These are phyloP conservation scores for Penicillium antarcticum DNA, from an alignment of 495 filamentous ascomycete species.

Conservation along the genomic window DNA sequence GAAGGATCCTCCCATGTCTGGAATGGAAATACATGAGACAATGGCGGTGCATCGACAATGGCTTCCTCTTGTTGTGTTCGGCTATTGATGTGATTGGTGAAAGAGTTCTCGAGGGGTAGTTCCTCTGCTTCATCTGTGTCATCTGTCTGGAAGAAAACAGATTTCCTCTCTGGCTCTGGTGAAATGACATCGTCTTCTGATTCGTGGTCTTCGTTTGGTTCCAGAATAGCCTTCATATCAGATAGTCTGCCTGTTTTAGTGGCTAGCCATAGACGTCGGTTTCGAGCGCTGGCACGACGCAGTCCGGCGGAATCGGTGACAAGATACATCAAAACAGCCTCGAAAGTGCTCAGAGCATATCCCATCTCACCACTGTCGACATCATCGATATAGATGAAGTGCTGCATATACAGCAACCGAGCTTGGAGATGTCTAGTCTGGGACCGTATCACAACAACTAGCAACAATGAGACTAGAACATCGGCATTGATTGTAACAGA, in stretches of 20 bases:
- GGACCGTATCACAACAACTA: conserved; percentile 90
- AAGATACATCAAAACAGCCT: conserved; percentile 91
- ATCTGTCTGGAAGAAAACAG: conserved; percentile 41
- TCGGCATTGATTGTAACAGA: conserved; percentile 91
- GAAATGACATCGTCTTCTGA: conserved; percentile 35
- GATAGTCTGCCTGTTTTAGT: conserved; percentile 68
- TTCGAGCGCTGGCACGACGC: conserved; percentile 77
- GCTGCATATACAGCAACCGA: conserved; percentile 84
- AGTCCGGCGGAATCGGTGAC: conserved; percentile 76
- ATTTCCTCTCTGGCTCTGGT: conserved; percentile 35
- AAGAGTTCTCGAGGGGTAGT: conserved; percentile 18
- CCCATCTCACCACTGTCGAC: conserved; percentile 96
- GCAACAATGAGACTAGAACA: conserved; percentile 85
- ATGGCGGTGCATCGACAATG: conserved; percentile 56
- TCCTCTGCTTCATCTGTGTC: conserved; percentile 35
- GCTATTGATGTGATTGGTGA: conserved; percentile 21
- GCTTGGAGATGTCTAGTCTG: conserved; percentile 87
- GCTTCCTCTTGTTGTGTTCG: conserved; percentile 23
- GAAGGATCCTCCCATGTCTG: conserved; percentile 52
- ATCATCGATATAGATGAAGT: conserved; percentile 96
- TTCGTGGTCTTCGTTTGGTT: conserved; percentile 57
- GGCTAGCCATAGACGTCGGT: conserved; percentile 86
- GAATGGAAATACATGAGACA: conserved; percentile 89
- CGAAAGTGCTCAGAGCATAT: conserved; percentile 94
- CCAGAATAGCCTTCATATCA: conserved; percentile 74